Base-by-base conservation (phyloP, 805 yeast genomes). In the Wickerhamiella qilinensis region DNA sequence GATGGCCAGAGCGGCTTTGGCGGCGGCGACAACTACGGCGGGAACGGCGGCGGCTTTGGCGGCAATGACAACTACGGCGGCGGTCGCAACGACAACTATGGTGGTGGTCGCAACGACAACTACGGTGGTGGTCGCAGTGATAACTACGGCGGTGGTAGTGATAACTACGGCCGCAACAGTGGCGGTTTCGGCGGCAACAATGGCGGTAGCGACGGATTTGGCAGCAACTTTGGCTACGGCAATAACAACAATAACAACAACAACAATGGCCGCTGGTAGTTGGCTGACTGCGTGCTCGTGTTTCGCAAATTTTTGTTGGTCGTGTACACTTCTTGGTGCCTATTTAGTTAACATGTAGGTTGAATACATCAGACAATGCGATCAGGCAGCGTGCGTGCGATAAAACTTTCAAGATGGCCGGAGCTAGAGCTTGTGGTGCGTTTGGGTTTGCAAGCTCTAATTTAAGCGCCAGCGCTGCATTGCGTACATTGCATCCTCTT, bases 91-190 rank as follows among this genome's bases (percentile, higher is more conserved):
- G 38, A 30, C n/a, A 21, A 30, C 54, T 53, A 44, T 47, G 52
- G 34, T 48, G 50, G 37, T 53, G 57, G 35, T 30, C 6, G 29
- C 32, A 11, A 34, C 21, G 30, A 17, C 20, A 24, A 24, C 37
- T 22, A 8, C 30, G 37, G 38, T 5, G 50, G 47, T 39, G 51
- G 52, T 42, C 55, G 50, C 39, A 37, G 46, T 33, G 38, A 27
- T n/a, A 27, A 30, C 54, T 52, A 44, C 47, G 51, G 33, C 44
- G 25, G 30, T 52, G 52, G 44, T 48, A 52, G 34, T 48, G 49
- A 36, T 39, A 45, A 42, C 43, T n/a, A 27, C 36, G 14, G 39
- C 30, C 20, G 42, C 40, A 29, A 36, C 38, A 35, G 43, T 32
- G 38, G 39, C 38, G 27, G 43, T 20, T 21, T 32, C 34, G 32